phyloP scores from a whole-genome alignment of 495 filamentous ascomycete genomes.

The Neurospora tetrasperma region DNA sequence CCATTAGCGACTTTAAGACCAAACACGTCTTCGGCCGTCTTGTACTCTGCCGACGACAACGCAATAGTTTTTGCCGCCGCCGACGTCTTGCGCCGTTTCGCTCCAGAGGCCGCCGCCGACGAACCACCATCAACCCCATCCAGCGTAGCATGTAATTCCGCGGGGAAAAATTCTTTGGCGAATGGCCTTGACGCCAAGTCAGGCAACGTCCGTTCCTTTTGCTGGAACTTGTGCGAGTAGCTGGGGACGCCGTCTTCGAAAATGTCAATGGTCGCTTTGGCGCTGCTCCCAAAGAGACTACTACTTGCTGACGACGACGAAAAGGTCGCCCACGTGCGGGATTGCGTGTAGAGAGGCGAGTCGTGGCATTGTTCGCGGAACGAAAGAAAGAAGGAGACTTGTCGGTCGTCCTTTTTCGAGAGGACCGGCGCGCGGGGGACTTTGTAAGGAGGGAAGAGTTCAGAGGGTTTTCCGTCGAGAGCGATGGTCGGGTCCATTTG shows the following conservation, averaged over 20 bases:
- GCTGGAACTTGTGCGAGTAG: constrained; percentile 38
- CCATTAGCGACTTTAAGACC: constrained; percentile 2
- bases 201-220: constrained; percentile 35
- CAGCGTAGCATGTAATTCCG: constrained; percentile 41
- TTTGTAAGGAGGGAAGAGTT: constrained; percentile 34
- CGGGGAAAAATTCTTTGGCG: constrained; percentile 39
- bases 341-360: constrained; percentile 40
- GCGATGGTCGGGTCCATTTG: constrained; percentile 19
- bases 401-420: constrained; percentile 28
- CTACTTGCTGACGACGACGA: not conserved
- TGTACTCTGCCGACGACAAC: constrained; percentile 14
- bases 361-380: constrained; percentile 39
- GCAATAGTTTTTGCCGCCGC: constrained; percentile 17
- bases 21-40: constrained; percentile 25
- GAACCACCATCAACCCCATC: constrained; percentile 28
- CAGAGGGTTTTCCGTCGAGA: constrained; percentile 31
- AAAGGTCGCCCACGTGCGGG: constrained; percentile 8
- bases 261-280: constrained; percentile 39
- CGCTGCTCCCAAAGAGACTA: not conserved
- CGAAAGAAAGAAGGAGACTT: constrained; percentile 35
- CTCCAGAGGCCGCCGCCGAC: not conserved
- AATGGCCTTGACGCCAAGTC: constrained; percentile 33
- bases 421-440: constrained; percentile 31
- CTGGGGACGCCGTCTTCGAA: constrained; percentile 37
- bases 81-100: constrained; percentile 20